Conservation (phyloP, 2,329 filamentous ascomycete species). For the Didymellaceae sp. region DNA sequence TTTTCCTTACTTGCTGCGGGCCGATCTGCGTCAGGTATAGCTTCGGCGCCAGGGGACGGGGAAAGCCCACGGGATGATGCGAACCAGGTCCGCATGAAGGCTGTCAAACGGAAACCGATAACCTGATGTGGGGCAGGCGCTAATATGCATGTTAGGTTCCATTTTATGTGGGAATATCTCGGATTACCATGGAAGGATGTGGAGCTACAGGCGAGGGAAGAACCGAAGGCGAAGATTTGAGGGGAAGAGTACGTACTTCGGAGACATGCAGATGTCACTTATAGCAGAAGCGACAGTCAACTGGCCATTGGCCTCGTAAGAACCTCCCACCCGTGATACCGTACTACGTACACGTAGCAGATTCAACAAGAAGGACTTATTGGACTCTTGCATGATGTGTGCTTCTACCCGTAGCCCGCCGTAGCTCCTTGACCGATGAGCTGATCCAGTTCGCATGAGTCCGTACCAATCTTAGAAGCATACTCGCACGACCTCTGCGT, state of each 20-base stretch:
- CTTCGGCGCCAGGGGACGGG: slow-evolving; percentile 15
- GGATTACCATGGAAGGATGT: slow-evolving; percentile 66
- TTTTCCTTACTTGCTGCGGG: slow-evolving; percentile 2
- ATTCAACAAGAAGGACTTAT: not conserved
- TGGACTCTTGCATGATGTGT: not conserved
- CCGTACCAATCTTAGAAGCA: not conserved
- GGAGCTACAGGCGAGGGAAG: slow-evolving; percentile 48
- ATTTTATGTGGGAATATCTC: slow-evolving; percentile 72
- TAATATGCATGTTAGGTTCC: slow-evolving; percentile 58
- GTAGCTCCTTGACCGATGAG: not conserved
- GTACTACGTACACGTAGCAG: not conserved
- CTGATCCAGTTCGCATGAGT: not conserved
- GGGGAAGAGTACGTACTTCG: not conserved
- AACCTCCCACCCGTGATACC: not conserved
- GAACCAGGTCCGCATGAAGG: slow-evolving; percentile 23
- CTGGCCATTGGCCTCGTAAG: slow-evolving; percentile 1
- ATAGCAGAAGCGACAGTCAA: not conserved
- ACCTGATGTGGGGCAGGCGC: slow-evolving; percentile 8
- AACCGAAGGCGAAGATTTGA: slow-evolving; percentile 41
- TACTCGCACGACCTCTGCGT: slow-evolving; percentile 11
- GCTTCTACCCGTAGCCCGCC: not conserved
- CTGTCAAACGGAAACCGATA: slow-evolving; percentile 8
- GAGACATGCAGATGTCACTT: slow-evolving; percentile 1
- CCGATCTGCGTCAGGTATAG: slow-evolving; percentile 13
- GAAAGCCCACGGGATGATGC: slow-evolving; percentile 15